Evolutionary conservation across 139 green algal genomes (phyloP), one percentile per base, ranked within the genome.

Genomic region (Micractinium sp.): DNA sequence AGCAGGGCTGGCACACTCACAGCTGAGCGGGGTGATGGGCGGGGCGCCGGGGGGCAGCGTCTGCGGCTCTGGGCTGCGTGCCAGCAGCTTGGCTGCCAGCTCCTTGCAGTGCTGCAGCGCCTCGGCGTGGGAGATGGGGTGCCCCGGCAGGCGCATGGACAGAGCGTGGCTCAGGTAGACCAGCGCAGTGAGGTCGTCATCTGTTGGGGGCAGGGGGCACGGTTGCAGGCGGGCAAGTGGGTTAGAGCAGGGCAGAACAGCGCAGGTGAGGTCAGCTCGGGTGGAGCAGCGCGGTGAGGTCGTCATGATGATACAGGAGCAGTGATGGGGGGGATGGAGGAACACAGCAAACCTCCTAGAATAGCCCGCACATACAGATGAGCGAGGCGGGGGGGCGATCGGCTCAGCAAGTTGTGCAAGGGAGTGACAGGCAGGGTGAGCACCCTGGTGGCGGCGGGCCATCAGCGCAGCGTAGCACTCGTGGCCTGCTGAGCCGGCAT

Each of bases 71-170:
- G 67, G 22, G 20, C 35, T 66, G 67, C 83, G 83, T 35, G 73
- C 61, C 83, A 87, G 67, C 83, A 87, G 83, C 83, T 87, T 79
- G 38, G 38, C 66, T 3, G 89, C 89, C 82, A 90, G 53, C 84
- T 92, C 85, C 81, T 90, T 90, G 78, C 89, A 92, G 74, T 81
- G 36, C 84, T 67, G 56, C 83, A 92, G 73, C 31, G 85, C 84
- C 36, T 92, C 89, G 31, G 63, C 61, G 41, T 92, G 90, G 22
- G 76, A 90, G 36, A 89, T 71, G 20, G 53, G 66, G 38, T 47
- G 41, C 33, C 75, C 60, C n/a, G 88, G 79, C 53, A 78, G 67
- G 22, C 33, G 88, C 88, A 90, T 89, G 20, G 78, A 41, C 81
- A 92, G 80, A 15, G 69, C 75, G 78, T 87, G 83, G 38, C 35